Evolutionary conservation across 1,284 basidiomycete genomes (phyloP), one percentile per base, ranked within the genome.

Genomic region (Irpex sp.): DNA sequence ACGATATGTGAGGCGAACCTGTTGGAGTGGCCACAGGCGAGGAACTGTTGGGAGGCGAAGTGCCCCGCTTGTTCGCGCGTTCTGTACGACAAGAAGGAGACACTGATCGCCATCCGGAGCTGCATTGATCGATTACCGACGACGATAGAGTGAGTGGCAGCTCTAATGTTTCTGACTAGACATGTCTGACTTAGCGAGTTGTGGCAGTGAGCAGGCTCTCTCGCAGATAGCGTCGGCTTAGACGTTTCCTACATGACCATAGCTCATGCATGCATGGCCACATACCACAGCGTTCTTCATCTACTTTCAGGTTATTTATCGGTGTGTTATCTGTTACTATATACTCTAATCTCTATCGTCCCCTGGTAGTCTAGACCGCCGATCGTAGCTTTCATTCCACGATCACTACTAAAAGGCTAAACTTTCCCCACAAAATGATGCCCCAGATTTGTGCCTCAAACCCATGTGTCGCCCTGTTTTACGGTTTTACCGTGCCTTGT

Each of bases 1-100:
- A 83, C 81, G 4, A 74, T 87, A 42, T 56, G 78, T 61, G 75
- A 79, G 18, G 56, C 63, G 3, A 85, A 85, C 3, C 69, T 86
- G 59, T 67, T 70, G 19, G 77, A 79, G 39, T 87, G 85, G 85
- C 70, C 77, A 0, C 81, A 83, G 64, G 83, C 85, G 8, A 73
- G 75, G 62, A 76, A 78, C 4, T 87, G 85, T 68, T 87, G 86
- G 85, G 72, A 74, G 60, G 79, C 83, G 0, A 77, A 78, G 56
- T 87, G 85, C 65, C 66, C 73, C 5, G 77, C 77, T 60, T 87
- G 85, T 66, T 73, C 69, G n/a, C 76, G 79, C 1, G 71, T 80
- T 16, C 73, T 86, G 45, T 87, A 86, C 59, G 83, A 86, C 69
- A 81, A 81, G 72, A 69, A 66, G 14, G 79, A 82, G 61, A 81